Base-by-base conservation (phyloP, 345 rosid genomes). In the Gossypium australe region DNA sequence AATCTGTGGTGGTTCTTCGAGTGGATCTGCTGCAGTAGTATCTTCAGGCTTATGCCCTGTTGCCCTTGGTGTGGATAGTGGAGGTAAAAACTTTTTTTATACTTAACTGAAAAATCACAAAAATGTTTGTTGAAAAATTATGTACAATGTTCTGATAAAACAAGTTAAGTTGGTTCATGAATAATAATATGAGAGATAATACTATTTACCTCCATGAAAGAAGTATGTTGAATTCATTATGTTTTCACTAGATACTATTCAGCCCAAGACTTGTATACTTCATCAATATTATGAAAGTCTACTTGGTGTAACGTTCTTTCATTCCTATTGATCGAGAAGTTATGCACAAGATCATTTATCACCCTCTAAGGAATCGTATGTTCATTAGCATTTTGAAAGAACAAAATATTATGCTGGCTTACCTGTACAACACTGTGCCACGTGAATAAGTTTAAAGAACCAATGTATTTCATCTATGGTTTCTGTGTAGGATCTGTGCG, bases 21-120 rank as follows among this genome's bases (percentile, higher is more conserved):
- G 96, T 73, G 96, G 93, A 73, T 90, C 93, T 53, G 96, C 96
- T 56, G 96, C 96, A 11, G 90, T 80, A 7, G 96, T 90, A 17
- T 80, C 93, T 18, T 88, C 93, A 59, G 93, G 96, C 47, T 73
- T 90, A 48, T 90, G 96, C 77, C 93, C 96, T 3, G 88, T 76
- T 9, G 88, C 96, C 51, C 96, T 90, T 52, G 96, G 96, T 17
- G 96, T 90, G 64, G 96, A 90, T 53, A 93, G 96, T 0, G 96
- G 96, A 86, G 96, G 96, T 90, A 78, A 78, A 48, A 11, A 52
- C 1, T 1, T 14, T 34, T 11, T 6, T 66, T 10, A 51, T 1
- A 25, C 4, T 48, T 34, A 17, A 34, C 29, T 41, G 14, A 16
- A 61, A 29, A 70, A 59, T 2, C 71, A 66, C 12, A 9, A 55